Base-by-base conservation (phyloP, 805 yeast genomes). In the Candida xiaguanensis region DNA sequence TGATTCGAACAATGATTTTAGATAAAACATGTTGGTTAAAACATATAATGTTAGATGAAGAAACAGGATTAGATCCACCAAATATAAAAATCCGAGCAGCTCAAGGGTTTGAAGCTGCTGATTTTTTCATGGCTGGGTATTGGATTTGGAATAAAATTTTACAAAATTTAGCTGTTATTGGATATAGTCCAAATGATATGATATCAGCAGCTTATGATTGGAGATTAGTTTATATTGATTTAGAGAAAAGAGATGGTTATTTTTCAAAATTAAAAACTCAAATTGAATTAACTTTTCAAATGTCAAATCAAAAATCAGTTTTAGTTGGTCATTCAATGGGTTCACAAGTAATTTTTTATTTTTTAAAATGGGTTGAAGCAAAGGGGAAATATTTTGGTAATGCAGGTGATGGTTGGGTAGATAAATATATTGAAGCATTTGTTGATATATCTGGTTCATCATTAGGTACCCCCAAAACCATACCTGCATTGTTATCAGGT, bases 91-190 rank as follows among this genome's bases (percentile, higher is more conserved):
- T 93, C 18, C 70, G 99, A 41, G 95, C 98, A 0, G 91, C 96
- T 0, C 95, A 86, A 58, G 99, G 99, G 0, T 86, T 93, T 58
- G 97, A 90, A 52, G 93, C 96, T 1, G 93, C 96, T 0, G 99
- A 93, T 62, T 93, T 88, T 61, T 93, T 93, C 54, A 80, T 93
- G 61, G 86, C 97, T 3, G 99, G 99, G 0, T 93, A 93, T 60
- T 93, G 99, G 99, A 87, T 93, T 52, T 93, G 99, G 99, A 88
- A 87, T 58, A 93, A 93, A 58, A 78, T 93, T 38, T 70, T 93
- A n/a, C 96, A 91, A 60, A 93, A 93, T 53, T 67, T 93, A 48
- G 95, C 96, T 2, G 97, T 87, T 1, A 77, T 93, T 44, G 96
- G 97, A 0, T 93, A 93, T 61, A 95, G 87, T 34, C 91, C 96